Base-by-base conservation (phyloP, 495 filamentous ascomycete species). In the Astrocystis sublimbata region DNA sequence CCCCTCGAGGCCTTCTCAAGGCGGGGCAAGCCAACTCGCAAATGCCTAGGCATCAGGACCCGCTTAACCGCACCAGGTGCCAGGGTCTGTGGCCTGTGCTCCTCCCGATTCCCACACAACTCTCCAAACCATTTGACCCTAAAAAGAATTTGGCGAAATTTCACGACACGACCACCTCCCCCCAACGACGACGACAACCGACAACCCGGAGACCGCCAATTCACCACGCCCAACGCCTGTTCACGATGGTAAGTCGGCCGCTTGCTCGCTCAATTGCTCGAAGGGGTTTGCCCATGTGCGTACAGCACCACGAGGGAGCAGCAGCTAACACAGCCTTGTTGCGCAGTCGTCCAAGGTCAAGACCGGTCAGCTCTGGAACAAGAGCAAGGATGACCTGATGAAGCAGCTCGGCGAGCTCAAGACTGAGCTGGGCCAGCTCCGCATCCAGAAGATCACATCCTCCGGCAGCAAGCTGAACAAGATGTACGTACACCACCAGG, bases 391-490 rank as follows among this genome's bases (percentile, higher is more conserved):
- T 73, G 96, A 98, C 68, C 86, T 98, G 78, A 85, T 85, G 76
- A 92, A 93, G 85, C 92, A 97, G 80, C 85, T 97, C 69, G 86
- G 86, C 69, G 92, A 96, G 78, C 86, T 96, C 74, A 97, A 98
- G 89, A 86, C 85, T 61, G 94, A 98, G 83, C 87, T 98, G 55
- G 88, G 88, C 74, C 88, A 91, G 81, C 86, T 98, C 67, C 90
- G 93, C 72, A 92, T 93, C 75, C 93, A 97, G 84, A 97, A 99
- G 88, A 96, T 99, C 76, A 84, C 92, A 67, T 92, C 90, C 64
- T 91, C 91, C 68, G 88, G 89, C 61, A 88, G 90, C 70, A 99
- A 98, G 86, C 88, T 97, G 74, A 93, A 86, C 78, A 93, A 92
- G 85, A 98, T 98, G 93, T 97, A 87, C 77, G 86, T 88, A 71